Evolutionary conservation across 2,329 filamentous ascomycete genomes (phyloP).

Genomic region (Ascochyta pisi): DNA sequence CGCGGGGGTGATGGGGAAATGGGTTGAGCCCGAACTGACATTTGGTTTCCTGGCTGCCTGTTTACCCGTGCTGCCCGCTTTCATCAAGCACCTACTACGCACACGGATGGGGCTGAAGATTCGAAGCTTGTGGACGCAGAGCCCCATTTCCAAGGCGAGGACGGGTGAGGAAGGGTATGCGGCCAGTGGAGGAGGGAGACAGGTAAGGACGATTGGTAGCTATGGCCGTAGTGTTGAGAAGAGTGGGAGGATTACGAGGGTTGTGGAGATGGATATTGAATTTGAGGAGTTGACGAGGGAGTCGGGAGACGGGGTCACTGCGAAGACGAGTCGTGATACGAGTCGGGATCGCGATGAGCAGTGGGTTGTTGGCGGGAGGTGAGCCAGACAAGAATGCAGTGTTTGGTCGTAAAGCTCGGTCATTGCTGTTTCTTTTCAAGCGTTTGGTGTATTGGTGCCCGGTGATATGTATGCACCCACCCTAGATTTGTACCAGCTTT

Average conservation of each 20-base stretch:
- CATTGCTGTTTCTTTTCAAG: too few species aligned
- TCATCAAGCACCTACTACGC: slow-evolving; percentile 18
- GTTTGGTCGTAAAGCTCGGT: too few species aligned
- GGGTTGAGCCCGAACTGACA: slow-evolving; percentile 23
- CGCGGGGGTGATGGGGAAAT: slow-evolving; percentile 24
- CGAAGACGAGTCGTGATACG: neutral
- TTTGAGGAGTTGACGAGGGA: slow-evolving; percentile 17
- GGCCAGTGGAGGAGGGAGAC: neutral
- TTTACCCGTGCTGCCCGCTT: slow-evolving; percentile 22
- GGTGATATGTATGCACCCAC: too few species aligned
- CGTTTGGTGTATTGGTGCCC: too few species aligned
- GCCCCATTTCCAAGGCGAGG: neutral
- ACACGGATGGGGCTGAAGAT: neutral
- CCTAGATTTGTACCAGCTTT: too few species aligned
- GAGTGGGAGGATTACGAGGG: slow-evolving; percentile 10
- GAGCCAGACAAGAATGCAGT: too few species aligned
- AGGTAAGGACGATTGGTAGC: slow-evolving; percentile 6
- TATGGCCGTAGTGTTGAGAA: neutral
- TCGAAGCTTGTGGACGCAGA: slow-evolving; percentile 1
- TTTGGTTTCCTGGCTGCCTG: slow-evolving; percentile 26
- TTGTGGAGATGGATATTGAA: slow-evolving; percentile 17
- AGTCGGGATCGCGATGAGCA: slow-evolving; percentile 2
- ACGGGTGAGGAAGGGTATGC: neutral
- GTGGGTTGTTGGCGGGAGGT: neutral
- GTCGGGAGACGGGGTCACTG: neutral